Conservation (phyloP, 1,284 basidiomycete species). For the Malassezia dermatis region DNA sequence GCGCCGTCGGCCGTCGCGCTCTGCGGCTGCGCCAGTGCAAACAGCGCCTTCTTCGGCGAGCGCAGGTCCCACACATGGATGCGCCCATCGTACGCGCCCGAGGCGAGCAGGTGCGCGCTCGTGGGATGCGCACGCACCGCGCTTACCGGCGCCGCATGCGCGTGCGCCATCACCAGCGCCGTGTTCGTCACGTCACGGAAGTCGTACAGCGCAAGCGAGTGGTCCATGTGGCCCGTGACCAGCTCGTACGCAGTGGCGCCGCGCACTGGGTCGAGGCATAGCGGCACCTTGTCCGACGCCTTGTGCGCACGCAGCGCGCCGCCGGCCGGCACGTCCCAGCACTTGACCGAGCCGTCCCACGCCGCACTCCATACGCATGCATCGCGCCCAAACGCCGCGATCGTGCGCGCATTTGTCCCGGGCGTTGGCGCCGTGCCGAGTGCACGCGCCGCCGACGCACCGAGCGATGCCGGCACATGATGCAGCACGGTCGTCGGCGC, state of each 20-base stretch:
- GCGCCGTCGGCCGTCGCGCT: not conserved
- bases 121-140: constrained; percentile 25
- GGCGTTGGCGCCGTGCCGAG: constrained; percentile 17
- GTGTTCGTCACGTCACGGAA: constrained; percentile 20
- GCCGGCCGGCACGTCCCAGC: constrained; percentile 32
- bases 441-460: constrained; percentile 7
- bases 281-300: constrained; percentile 29
- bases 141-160: constrained; percentile 30
- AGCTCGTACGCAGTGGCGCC: constrained; percentile 7
- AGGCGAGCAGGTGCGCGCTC: constrained; percentile 26
- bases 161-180: constrained; percentile 21
- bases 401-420: constrained; percentile 22
- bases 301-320: constrained; percentile 12
- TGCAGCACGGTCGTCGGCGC: constrained; percentile 10
- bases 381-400: constrained; percentile 11
- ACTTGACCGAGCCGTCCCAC: constrained; percentile 36
- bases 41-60: constrained; percentile 35
- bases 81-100: constrained; percentile 24
- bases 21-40: constrained; percentile 21
- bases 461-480: constrained; percentile 10
- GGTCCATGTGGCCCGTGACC: constrained; percentile 33
- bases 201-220: constrained; percentile 39
- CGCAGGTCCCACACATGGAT: constrained; percentile 42
- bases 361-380: constrained; percentile 25
- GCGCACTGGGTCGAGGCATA: constrained; percentile 21